Percentiles rank a stretch among this genome's conserved stretches.
phyloP scores from a whole-genome alignment of 352 stramenopile genomes.

The Elongisporangium anandrum region DNA sequence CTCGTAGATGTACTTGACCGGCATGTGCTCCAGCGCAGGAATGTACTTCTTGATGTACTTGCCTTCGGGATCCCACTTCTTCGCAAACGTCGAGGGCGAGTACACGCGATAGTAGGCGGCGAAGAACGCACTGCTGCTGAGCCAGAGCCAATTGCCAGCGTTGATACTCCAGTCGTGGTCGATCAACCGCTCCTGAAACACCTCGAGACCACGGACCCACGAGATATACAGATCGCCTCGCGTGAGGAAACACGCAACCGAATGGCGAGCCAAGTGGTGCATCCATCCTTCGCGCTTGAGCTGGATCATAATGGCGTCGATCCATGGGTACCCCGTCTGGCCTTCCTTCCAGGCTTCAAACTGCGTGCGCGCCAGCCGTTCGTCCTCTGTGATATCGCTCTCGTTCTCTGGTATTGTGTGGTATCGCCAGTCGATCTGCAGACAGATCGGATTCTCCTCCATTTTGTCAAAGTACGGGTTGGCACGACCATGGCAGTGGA shows the following conservation, averaged over 20 bases:
- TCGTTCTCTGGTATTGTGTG: constrained; percentile 78
- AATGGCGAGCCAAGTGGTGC: constrained; percentile 90
- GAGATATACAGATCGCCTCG: constrained; percentile 95
- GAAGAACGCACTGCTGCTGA: constrained; percentile 94
- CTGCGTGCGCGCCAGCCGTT: constrained; percentile 76
- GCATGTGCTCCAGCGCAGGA: constrained; percentile 87
- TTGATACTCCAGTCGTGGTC: constrained; percentile 98
- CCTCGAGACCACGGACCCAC: constrained; percentile 91
- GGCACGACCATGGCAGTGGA: constrained; percentile 77
- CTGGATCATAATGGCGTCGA: constrained; percentile 97
- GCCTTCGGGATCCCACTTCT: constrained; percentile 95
- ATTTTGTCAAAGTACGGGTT: constrained; percentile 94
- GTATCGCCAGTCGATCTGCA: constrained; percentile 84
- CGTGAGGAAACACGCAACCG: constrained; percentile 97
- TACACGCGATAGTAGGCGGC: constrained; percentile 98
- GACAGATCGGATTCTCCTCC: constrained; percentile 90
- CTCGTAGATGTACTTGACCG: constrained; percentile 97
- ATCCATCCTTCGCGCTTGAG: constrained; percentile 88
- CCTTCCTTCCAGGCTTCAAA: constrained; percentile 94
- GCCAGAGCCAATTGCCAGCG: constrained; percentile 97
- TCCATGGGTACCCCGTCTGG: constrained; percentile 96
- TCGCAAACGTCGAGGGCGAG: constrained; percentile 90
- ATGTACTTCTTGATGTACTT: constrained; percentile 93
- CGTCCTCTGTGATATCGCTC: constrained; percentile 65
- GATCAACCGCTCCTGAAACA: constrained; percentile 92